Base-by-base conservation (phyloP, 164 flowering plant species). In the Hamamelis virginiana region DNA sequence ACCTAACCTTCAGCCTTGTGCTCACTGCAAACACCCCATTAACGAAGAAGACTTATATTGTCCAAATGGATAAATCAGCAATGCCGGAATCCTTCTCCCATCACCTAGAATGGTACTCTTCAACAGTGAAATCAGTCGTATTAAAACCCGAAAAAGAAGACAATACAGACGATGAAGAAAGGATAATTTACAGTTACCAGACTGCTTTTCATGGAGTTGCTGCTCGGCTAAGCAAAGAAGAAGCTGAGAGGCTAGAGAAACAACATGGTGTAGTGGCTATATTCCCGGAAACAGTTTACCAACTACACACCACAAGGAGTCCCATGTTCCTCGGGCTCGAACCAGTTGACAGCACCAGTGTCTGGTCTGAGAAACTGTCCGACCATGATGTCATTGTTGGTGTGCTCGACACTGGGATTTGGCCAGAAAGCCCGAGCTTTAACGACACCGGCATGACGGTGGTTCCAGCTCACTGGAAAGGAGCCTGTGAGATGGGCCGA, bases 351-450 rank as follows among this genome's bases (percentile, higher is more conserved):
- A 77, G 80, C 66, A 77, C 69, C 8, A 76, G 72, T 45, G 71
- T 81, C 26, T 81, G 87, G 86, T 73, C 85, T 4, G 72, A 78
- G 13, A 74, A 62, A 1, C 4, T 62, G 0, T 51, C 78, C 0
- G 78, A 80, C 58, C 80, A 81, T 27, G 96, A 89, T 58, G 95
- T 94, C 8, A 62, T 91, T 12, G 88, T 94, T 1, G 98, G 96
- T 9, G 95, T 93, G 3, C 78, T 93, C 0, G 98, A 93, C 75
- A 93, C 96, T 1, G 98, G 98, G 1, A 82, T 93, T 5, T 91
- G 95, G 94, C 98, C 97, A 0, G 95, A 89, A 73, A 88, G 94
- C 62, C 80, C 67, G 44, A 91, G 97, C 81, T 91, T 93, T 79
- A 82, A 82, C 38, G 98, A 93, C 76, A 69, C 79, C 0, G 92